Evolutionary conservation across 345 rosid species (phyloP), one percentile per base, ranked within the genome.

Genomic region (Rubroshorea leprosula): DNA sequence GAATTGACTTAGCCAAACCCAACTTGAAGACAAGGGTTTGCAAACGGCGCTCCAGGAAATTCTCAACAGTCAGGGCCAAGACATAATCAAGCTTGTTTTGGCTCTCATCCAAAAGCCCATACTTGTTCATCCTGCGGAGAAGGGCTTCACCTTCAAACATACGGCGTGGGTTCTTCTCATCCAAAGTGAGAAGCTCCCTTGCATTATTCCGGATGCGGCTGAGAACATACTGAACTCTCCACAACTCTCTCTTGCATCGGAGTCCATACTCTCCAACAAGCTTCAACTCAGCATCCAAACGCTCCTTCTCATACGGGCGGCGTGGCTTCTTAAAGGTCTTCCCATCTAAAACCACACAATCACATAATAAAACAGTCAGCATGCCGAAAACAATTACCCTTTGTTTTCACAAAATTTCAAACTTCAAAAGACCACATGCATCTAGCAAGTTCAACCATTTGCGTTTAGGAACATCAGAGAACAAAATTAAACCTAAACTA

Each of bases 41-140:
- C 16, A 75, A 67, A 44, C 79, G 76, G 5, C 76, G 79, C 12
- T 75, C 76, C 46, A 75, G 76, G 57, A 75, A 75, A 62, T 71
- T 75, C 65, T 75, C 79, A 48, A 81, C 80, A 24, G 83, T 81
- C 55, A 81, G 50, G 20, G 86, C 86, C 68, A 81, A 62, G 45
- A 81, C 82, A 41, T 81, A 81, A 74, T 81, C 83, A 24, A 81
- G 83, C 69, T 81, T 81, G 80, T 76, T 81, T 68, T 81, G 83
- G 65, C 69, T 62, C 68, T 78, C 86, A 10, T 78, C 83, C 66
- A 74, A 51, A 17, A 74, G 64, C 0, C 78, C 75, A 63, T 70
- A 60, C n/a, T 72, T 63, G 44, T 70, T 78, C 86, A 16, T 78
- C 82, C 82, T 76, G 21, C 82, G 65, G 1, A 82, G 74, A 63